A percentile compares a stretch with the other conserved stretches of the same genome.
These are phyloP conservation scores for Eucalyptus sp. DNA, from an alignment of 345 rosid species.

Conservation along the genomic window DNA sequence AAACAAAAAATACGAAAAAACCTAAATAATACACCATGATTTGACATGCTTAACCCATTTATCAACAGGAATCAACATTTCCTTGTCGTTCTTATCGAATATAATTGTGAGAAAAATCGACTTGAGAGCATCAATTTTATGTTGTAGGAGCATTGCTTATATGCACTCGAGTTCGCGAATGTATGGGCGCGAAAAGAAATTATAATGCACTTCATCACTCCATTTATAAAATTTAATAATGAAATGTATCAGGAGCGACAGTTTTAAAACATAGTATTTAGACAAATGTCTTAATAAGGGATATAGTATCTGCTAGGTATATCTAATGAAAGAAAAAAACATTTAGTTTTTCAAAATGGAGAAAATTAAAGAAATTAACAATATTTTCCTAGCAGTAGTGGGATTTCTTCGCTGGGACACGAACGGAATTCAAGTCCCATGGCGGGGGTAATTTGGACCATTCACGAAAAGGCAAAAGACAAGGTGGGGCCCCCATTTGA, in stretches of 20 bases:
- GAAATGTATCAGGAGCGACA: neutral
- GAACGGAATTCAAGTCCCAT: neutral
- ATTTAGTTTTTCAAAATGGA: neutral
- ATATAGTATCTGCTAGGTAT: neutral
- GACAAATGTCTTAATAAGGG: neutral
- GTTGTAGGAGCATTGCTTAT: neutral
- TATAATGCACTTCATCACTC: neutral
- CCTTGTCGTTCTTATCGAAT: neutral
- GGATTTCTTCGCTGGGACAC: neutral
- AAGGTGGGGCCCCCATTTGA: neutral
- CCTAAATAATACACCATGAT: neutral
- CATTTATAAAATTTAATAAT: neutral
- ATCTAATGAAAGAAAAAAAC: neutral
- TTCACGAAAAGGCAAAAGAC: neutral
- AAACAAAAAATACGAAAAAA: neutral
- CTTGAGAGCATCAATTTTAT: neutral
- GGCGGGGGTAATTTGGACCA: neutral
- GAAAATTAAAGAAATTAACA: neutral
- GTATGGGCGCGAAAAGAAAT: fast-evolving
- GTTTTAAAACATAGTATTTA: neutral
- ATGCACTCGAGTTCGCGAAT: fast-evolving
- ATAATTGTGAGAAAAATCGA: neutral
- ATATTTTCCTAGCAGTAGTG: neutral
- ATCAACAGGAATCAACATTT: neutral
- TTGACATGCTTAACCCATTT: neutral